Evolutionary conservation across 2,329 filamentous ascomycete genomes (phyloP), one percentile per base, ranked within the genome.

Genomic region (Tricladium varicosporioides): DNA sequence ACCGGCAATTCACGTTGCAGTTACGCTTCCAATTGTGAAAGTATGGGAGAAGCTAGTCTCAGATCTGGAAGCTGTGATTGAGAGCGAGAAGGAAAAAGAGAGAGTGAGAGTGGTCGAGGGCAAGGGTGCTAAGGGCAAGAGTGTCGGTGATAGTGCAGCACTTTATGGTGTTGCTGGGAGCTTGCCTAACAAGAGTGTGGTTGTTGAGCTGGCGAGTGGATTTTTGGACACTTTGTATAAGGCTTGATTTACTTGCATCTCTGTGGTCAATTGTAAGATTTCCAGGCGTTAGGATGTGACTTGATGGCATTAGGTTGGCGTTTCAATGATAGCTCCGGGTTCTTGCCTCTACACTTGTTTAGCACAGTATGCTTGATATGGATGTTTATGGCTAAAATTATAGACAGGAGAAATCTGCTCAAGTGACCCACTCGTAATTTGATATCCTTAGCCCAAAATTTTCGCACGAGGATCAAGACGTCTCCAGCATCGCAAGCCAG

Each of bases 151-250:
- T 71, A 86, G 91, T 13, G 90, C 91, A 1, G 92, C 92, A 4
- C 76, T 99, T 60, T 99, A 99, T 74, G 94, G 94, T 54, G 92
- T 99, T 56, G 94, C 94, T 0, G 94, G 94, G 5, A 95, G 90
- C 69, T 75, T 99, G 73, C 94, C 94, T 1, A 95, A 99, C 72
- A 97, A 97, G 82, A 91, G 89, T 65, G 87, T 99, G 33, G 92
- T 99, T 32, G 90, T 91, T 63, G 91, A 96, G 67, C 75, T 99
- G 70, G 93, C 92, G 1, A 90, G 82, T 64, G 93, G 92, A 0
- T 99, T 97, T 74, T 78, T 97, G 70, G 92, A 97, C 75, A 87
- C 94, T 52, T 72, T 97, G 73, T 97, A 97, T 75, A 96, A 96
- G 79, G 87, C 88, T 59, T 94, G 22, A 27, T 27, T 3, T 27